Conservation (phyloP, 257 asterid genomes). For the Solanum boliviense region DNA sequence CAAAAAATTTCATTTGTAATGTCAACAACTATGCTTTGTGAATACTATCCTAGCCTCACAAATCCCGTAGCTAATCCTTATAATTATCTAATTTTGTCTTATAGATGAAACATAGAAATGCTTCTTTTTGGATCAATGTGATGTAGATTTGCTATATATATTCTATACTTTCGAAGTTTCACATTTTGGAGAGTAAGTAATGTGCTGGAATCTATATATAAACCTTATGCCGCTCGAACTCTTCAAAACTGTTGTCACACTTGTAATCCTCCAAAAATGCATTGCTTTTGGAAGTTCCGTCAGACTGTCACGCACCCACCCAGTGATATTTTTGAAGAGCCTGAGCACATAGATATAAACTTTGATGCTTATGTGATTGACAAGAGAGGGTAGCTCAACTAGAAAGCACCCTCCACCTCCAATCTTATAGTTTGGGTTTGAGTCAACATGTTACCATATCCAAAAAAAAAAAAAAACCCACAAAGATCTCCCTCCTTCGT, state of each 20-base stretch:
- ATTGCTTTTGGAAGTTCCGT: background rate
- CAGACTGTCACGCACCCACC: background rate
- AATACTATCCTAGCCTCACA: background rate
- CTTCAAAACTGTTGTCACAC: background rate
- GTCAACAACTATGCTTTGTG: background rate
- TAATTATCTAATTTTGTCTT: background rate
- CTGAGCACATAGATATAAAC: background rate
- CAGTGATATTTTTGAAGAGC: background rate
- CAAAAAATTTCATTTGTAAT: background rate
- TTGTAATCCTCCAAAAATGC: background rate
- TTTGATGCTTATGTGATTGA: background rate
- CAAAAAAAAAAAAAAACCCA: background rate
- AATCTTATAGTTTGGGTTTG: background rate
- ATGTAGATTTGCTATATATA: background rate
- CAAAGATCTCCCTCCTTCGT: background rate
- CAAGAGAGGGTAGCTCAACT: background rate
- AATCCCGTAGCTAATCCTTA: background rate
- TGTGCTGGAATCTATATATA: background rate
- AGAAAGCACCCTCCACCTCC: background rate
- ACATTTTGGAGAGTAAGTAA: background rate
- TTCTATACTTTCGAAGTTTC: background rate
- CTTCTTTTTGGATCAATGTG: background rate
- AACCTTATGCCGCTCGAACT: accelerated
- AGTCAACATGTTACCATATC: background rate
- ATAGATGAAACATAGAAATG: background rate